Evolutionary conservation across 495 filamentous ascomycete species (phyloP).

Genomic region (Penicillium riverlandense): DNA sequence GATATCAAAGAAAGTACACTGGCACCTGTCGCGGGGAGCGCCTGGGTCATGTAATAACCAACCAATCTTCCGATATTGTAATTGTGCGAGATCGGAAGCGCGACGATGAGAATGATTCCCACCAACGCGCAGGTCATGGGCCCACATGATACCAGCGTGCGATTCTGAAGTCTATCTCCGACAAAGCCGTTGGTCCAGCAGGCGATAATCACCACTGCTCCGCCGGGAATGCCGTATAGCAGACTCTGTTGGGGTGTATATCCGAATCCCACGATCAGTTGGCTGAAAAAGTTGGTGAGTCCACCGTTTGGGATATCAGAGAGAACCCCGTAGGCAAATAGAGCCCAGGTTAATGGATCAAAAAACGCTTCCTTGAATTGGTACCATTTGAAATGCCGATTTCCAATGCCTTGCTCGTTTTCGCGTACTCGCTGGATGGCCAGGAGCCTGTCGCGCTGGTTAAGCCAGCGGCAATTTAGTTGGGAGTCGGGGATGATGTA

Average conservation of each 20-base stretch:
- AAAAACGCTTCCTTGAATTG: constrained; percentile 47
- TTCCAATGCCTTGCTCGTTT: constrained; percentile 58
- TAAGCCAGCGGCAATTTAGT: constrained; percentile 55
- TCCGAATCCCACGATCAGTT: constrained; percentile 20
- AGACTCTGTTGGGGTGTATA: not conserved
- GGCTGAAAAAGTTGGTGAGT: constrained; percentile 61
- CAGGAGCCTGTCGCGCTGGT: constrained; percentile 47
- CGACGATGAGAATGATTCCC: constrained; percentile 57
- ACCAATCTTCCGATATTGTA: constrained; percentile 45
- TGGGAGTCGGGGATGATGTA: constrained; percentile 59
- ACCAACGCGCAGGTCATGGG: constrained; percentile 18
- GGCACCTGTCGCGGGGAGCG: constrained; percentile 37
- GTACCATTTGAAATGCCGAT: constrained; percentile 53
- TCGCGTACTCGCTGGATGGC: constrained; percentile 49
- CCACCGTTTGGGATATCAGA: constrained; percentile 57
- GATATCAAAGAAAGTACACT: constrained; percentile 41
- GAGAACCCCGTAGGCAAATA: constrained; percentile 49
- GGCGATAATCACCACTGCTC: too few relatives aligned
- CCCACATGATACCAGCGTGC: constrained; percentile 23
- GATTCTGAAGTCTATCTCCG: too few relatives aligned
- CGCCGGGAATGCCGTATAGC: not conserved
- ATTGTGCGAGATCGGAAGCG: constrained; percentile 44
- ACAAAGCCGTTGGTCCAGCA: too few relatives aligned
- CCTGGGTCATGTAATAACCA: constrained; percentile 54
- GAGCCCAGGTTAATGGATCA: constrained; percentile 54